Percentiles rank a stretch among this genome's conserved stretches.
Evolutionary conservation across 306 rosid species (phyloP).

Genomic region (Sechiopsis laciniata): DNA sequence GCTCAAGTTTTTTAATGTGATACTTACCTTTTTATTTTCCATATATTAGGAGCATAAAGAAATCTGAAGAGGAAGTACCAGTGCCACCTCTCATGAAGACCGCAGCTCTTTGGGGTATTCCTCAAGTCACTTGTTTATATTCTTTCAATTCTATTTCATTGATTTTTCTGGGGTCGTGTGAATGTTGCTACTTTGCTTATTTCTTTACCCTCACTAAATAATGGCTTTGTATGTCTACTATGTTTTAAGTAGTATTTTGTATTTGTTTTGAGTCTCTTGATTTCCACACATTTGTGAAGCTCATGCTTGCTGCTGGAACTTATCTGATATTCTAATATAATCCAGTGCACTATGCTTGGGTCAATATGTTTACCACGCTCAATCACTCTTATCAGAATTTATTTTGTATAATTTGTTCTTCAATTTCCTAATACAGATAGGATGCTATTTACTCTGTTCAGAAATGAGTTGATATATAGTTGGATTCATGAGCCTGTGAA

Average conservation of each 20-base stretch:
- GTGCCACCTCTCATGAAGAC: slow-evolving; percentile 88
- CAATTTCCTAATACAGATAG: background rate
- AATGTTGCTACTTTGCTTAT: background rate
- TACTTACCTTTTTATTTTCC: slow-evolving; percentile 18
- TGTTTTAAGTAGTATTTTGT: background rate
- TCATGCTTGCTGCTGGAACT: background rate
- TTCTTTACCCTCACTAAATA: background rate
- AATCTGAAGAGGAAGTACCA: slow-evolving; percentile 87
- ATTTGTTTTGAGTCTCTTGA: background rate
- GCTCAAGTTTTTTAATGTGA: background rate
- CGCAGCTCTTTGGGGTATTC: slow-evolving; percentile 58
- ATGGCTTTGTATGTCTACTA: background rate
- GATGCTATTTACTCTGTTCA: background rate
- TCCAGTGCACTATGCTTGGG: background rate
- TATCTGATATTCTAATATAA: slow-evolving; percentile 8
- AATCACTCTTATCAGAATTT: background rate
- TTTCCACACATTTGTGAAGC: background rate
- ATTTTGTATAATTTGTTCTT: background rate
- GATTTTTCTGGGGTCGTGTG: background rate
- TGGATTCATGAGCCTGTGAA: background rate
- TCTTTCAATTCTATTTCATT: background rate
- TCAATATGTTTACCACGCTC: background rate
- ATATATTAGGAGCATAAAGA: slow-evolving; percentile 63
- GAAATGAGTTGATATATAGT: background rate
- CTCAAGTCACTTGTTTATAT: slow-evolving; percentile 19